Evolutionary conservation across 257 asterid genomes (phyloP), one percentile per base, ranked within the genome.

Genomic region (Nicotiana tabacum): DNA sequence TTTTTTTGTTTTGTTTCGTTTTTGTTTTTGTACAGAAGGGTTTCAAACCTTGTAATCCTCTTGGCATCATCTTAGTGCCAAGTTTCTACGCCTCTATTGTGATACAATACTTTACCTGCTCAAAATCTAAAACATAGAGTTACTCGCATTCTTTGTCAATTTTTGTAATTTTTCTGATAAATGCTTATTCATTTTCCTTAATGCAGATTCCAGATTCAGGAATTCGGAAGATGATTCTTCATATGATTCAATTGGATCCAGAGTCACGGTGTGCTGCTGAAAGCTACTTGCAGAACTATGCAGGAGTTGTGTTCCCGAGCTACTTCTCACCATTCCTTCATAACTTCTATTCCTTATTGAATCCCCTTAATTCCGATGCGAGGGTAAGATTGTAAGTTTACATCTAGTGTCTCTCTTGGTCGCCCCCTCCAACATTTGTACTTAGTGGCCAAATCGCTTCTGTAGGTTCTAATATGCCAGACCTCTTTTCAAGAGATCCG

Each of bases 241-340:
- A 96, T 85, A 96, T 96, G 99, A 92, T 96, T 88, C 99, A 96
- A 78, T 87, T 93, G 90, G 97, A 96, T 77, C 96, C 98, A 2
- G 99, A 92, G 80, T 91, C 91, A 10, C 95, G 99, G 81, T 88
- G 82, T 85, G 91, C 98, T 87, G 99, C 99, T 69, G 98, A 94
- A 89, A 91, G 90, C 86, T 96, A 96, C 91, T 89, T 94, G 92
- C 97, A 93, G 89, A 87, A 87, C 83, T 94, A 89, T 83, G 93
- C 97, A 16, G 91, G 90, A 51, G 92, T 89, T 88, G 98, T 94
- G 88, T 94, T 96, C 86, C 99, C 99, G n/a, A 84, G 87, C 85
- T 96, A 94, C 87, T 96, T 96, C 90, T 94, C 97, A 39, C 97
- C 98, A 6, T 96, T 96, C 89, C 99, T 96, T 81, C 98, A 96